phyloP scores from a whole-genome alignment of 805 yeast genomes.

The Wickerhamiella bombiphila region DNA sequence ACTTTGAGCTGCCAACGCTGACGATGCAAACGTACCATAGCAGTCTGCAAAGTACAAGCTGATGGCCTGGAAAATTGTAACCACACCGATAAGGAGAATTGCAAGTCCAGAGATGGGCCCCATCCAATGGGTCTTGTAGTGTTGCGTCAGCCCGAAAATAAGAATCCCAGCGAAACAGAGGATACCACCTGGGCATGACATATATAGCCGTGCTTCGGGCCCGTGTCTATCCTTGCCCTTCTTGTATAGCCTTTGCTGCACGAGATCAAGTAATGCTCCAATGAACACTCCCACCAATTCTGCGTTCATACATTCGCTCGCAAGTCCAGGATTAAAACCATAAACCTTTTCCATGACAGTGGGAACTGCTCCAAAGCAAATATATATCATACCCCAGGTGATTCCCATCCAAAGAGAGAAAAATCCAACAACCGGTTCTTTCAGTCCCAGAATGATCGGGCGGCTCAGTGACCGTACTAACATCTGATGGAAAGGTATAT shows the following conservation, averaged over 20 bases:
- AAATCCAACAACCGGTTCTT: constrained; percentile 30
- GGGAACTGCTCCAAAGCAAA: constrained; percentile 53
- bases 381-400: constrained; percentile 35
- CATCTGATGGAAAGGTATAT: constrained; percentile 35
- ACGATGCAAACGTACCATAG: constrained; percentile 37
- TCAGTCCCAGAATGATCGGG: constrained; percentile 46
- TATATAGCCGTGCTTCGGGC: constrained; percentile 41
- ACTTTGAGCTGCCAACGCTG: constrained; percentile 82
- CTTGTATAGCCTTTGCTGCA: constrained; percentile 22
- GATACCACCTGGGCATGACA: constrained; percentile 41
- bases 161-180: constrained; percentile 10
- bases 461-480: constrained; percentile 34
- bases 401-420: constrained; percentile 35
- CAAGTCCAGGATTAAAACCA: constrained; percentile 35
- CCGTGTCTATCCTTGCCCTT: constrained; percentile 36
- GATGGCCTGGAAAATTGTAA: constrained; percentile 27
- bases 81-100: constrained; percentile 25
- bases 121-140: constrained; percentile 12
- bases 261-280: constrained; percentile 20
- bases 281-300: constrained; percentile 47
- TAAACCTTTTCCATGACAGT: constrained; percentile 40
- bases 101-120: constrained; percentile 21
- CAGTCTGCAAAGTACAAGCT: constrained; percentile 21
- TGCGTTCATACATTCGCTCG: constrained; percentile 50
- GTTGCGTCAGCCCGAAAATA: constrained; percentile 10